Conservation (phyloP, 2,329 filamentous ascomycete species). For the Stachybotrys echinatus region DNA sequence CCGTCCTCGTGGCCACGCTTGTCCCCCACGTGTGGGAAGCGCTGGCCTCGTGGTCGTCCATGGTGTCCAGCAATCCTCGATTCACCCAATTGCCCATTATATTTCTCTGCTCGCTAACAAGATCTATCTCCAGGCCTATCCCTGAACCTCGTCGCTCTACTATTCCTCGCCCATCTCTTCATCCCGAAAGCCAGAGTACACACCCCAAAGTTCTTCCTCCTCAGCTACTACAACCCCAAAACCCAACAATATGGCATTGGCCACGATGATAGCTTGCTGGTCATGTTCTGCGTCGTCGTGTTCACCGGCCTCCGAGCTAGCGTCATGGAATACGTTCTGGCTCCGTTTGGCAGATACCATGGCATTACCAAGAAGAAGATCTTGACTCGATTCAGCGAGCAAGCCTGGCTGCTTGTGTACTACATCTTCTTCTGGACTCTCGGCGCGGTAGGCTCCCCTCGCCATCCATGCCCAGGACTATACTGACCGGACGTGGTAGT, state of each 20-base stretch:
- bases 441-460: conserved; percentile 63
- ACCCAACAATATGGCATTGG: conserved; percentile 71
- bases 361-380: conserved; percentile 75
- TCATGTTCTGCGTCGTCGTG: conserved; percentile 72
- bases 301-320: conserved; percentile 83
- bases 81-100: too few species aligned
- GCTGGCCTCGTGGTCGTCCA: too few species aligned
- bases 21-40: too few species aligned
- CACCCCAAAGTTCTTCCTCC: conserved; percentile 82
- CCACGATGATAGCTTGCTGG: conserved; percentile 71
- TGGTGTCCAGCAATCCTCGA: too few species aligned
- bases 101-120: too few species aligned
- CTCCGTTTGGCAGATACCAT: conserved; percentile 65
- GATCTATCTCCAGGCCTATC: conserved; percentile 57
- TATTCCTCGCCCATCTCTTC: conserved; percentile 74
- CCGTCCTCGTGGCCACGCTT: too few species aligned
- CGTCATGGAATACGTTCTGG: conserved; percentile 81
- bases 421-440: conserved; percentile 76
- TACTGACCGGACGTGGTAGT: conserved; percentile 41
- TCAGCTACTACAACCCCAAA: conserved; percentile 73
- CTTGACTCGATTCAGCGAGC: conserved; percentile 81
- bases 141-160: conserved; percentile 76
- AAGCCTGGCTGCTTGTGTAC: conserved; percentile 87
- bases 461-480: background rate
- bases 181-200: conserved; percentile 74